Conservation (phyloP, 2,329 filamentous ascomycete species). For the Beauveria pseudobassiana region DNA sequence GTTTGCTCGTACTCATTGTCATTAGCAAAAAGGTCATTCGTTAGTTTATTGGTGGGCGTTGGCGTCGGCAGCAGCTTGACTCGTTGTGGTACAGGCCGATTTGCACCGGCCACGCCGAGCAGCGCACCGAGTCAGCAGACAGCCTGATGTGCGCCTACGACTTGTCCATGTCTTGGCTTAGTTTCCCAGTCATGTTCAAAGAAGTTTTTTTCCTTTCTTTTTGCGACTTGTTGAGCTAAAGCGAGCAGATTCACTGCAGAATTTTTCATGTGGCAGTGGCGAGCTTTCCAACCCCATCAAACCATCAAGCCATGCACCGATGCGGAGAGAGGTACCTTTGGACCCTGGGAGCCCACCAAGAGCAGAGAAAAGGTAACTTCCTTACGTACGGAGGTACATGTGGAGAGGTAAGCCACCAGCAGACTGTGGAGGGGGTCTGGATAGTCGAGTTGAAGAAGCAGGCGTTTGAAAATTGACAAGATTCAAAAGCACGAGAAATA, state of each 20-base stretch:
- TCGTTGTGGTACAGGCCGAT: not conserved
- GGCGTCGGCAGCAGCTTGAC: constrained; percentile 6
- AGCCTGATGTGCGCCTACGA: not conserved
- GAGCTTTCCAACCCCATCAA: not conserved
- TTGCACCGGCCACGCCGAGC: constrained; percentile 7
- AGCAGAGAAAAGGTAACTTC: not conserved
- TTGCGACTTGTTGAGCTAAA: no score
- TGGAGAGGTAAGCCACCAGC: not conserved
- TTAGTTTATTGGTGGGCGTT: not conserved
- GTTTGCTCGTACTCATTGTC: no score
- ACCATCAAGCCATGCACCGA: not conserved
- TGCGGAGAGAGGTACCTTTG: not conserved
- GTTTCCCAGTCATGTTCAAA: not conserved
- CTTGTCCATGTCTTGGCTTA: not conserved
- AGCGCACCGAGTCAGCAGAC: constrained; percentile 4
- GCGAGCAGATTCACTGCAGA: no score
- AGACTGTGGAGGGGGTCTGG: not conserved
- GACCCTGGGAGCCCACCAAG: not conserved
- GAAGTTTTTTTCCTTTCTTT: not conserved
- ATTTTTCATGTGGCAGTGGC: not conserved
- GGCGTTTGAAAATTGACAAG: not conserved
- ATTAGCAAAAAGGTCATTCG: not conserved
- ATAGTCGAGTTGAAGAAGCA: not conserved
- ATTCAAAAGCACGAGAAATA: not conserved
- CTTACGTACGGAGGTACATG: not conserved